Percentiles rank a stretch among this genome's conserved stretches.
These are phyloP conservation scores for Saturnispora zaruensis DNA, from an alignment of 805 yeast genomes.

Conservation along the genomic window DNA sequence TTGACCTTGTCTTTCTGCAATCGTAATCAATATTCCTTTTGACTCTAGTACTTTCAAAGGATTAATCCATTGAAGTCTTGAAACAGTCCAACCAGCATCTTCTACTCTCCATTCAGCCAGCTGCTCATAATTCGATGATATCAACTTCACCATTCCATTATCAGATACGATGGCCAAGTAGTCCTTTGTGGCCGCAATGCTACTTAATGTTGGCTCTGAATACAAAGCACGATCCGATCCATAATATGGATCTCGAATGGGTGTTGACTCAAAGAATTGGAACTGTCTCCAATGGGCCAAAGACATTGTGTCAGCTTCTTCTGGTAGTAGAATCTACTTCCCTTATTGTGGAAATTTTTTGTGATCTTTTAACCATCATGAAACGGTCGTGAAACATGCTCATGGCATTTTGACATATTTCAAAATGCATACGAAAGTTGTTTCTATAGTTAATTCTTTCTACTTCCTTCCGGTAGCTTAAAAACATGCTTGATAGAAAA, in stretches of 20 bases:
- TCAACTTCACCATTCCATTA: constrained; percentile 45
- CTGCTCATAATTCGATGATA: constrained; percentile 41
- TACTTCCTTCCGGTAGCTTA: not conserved
- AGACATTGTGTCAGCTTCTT: constrained; percentile 19
- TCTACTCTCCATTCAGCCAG: constrained; percentile 52
- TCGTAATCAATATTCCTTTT: constrained; percentile 41
- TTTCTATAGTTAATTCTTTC: not conserved
- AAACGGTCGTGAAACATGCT: constrained; percentile 5
- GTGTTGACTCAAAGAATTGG: constrained; percentile 75
- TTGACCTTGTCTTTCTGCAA: constrained; percentile 66
- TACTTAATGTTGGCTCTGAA: constrained; percentile 67
- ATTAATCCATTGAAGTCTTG: constrained; percentile 34
- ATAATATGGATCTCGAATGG: constrained; percentile 74
- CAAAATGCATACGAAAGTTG: not conserved
- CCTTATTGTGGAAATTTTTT: not conserved
- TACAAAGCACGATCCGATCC: constrained; percentile 57
- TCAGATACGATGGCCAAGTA: constrained; percentile 53
- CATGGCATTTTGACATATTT: not conserved
- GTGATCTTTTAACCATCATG: not conserved
- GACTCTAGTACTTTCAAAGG: constrained; percentile 26
- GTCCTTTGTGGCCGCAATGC: constrained; percentile 50
- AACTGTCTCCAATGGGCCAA: constrained; percentile 49
- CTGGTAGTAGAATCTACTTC: not conserved
- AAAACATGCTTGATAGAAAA: not conserved
- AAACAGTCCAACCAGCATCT: constrained; percentile 55